Base-by-base conservation (phyloP, 2,329 filamentous ascomycete genomes). In the Fusarium hostae region DNA sequence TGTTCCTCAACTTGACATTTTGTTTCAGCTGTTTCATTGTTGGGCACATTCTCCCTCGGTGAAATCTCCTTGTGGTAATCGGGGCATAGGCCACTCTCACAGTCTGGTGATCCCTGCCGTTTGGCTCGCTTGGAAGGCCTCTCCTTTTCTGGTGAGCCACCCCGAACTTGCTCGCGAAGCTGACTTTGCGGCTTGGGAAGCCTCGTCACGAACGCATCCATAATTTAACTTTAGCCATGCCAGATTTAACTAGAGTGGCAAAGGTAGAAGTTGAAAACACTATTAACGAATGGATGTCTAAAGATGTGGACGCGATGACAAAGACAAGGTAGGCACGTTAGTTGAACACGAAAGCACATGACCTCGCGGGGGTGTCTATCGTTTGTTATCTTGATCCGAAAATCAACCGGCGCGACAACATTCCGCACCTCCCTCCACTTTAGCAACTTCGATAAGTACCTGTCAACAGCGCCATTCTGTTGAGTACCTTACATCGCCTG, bases 261-360 rank as follows among this genome's bases (percentile, higher is more conserved):
- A 15, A 26, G 32, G 47, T 45, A 15, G 35, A 39, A 24, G 18
- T 44, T 30, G 28, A 41, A 32, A 56, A 26, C 28, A 30, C 22
- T 20, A 28, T 47, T 48, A 34, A 63, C 16, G 59, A 34, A 37
- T 48, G 40, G 45, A 56, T 26, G 51, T 58, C 34, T 10, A 51
- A 39, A 16, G 55, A 59, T 35, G 35, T 16, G 37, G 35, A 70
- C 75, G 75, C 75, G 75, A 68, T 44, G 40, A 52, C 34, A 40
- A 57, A 64, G 63, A 45, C 52, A 72, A 54, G 54, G 34, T 26
- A 13, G 56, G 63, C 59, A 75, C 68, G 65, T 62, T 47, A 60
- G 59, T 48, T 59, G 50, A 72, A 80, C 81, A 77, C 81, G 82
- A 81, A 77, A 76, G 82, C 81, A 83, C 76, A 78, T 83, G 81